phyloP scores from a whole-genome alignment of 495 filamentous ascomycete genomes.

The Neurospora sp. region DNA sequence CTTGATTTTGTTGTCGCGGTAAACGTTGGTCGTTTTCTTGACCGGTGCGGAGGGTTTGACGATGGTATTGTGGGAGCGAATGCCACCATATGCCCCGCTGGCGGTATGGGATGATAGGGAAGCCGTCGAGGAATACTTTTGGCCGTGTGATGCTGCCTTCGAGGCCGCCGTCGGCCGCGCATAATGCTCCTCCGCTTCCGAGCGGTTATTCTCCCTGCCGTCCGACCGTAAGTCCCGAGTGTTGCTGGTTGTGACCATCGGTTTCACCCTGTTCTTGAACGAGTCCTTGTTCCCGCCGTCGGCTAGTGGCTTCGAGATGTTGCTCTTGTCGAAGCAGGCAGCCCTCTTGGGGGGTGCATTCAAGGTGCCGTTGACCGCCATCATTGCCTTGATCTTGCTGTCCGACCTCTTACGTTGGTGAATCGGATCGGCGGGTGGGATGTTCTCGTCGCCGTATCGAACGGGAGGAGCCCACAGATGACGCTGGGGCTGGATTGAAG shows the following conservation, averaged over 20 bases:
- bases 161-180: neutral
- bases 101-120: neutral
- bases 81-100: neutral
- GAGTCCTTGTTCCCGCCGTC: conserved; percentile 40
- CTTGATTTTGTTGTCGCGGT: conserved; percentile 46
- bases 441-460: conserved; percentile 59
- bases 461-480: conserved; percentile 46
- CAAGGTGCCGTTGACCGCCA: conserved; percentile 43
- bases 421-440: conserved; percentile 47
- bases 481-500: conserved; percentile 57
- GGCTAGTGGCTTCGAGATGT: conserved; percentile 44
- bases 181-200: neutral
- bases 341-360: conserved; percentile 65
- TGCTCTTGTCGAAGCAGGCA: conserved; percentile 74
- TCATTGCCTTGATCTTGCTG: conserved; percentile 49
- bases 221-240: conserved; percentile 40
- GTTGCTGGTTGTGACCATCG: conserved; percentile 18
- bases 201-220: conserved; percentile 27
- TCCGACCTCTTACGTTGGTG: conserved; percentile 80
- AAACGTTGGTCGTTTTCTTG: conserved; percentile 56
- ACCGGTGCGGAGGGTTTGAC: neutral
- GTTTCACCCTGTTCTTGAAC: conserved; percentile 12
- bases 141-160: conserved; percentile 1
- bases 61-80: neutral
- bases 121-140: conserved; percentile 8